Conservation (phyloP, 164 flowering plant species). For the Litsea cubeba region DNA sequence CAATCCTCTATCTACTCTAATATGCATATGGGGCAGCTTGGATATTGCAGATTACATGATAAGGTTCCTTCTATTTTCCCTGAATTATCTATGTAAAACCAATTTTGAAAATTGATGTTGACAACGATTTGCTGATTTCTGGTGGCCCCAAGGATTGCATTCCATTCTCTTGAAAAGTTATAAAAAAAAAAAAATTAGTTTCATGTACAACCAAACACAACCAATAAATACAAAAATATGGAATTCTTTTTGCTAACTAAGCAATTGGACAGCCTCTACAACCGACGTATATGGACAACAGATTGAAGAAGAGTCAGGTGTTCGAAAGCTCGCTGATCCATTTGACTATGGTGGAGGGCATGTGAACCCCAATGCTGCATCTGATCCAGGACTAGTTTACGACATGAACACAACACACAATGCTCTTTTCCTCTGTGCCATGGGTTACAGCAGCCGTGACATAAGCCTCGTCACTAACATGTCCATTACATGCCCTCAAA, state of each 20-base stretch:
- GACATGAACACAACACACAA: constrained; percentile 26
- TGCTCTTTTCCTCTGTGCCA: constrained; percentile 20
- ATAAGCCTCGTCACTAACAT: neutral
- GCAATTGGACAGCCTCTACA: constrained; percentile 14
- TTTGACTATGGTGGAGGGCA: constrained; percentile 43
- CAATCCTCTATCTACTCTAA: neutral
- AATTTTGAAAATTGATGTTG: no score
- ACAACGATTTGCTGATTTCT: no score
- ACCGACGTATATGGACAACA: constrained; percentile 7
- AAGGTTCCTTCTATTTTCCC: no score
- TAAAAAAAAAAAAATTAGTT: no score
- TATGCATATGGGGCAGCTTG: no score
- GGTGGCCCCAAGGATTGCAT: neutral
- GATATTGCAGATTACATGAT: no score
- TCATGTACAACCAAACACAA: neutral
- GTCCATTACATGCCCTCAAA: neutral
- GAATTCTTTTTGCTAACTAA: neutral
- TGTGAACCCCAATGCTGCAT: constrained; percentile 32
- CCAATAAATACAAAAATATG: neutral
- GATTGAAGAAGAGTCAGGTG: constrained; percentile 25
- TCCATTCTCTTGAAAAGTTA: neutral
- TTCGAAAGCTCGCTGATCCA: constrained; percentile 30
- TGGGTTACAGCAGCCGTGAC: neutral
- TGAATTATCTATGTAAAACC: no score
- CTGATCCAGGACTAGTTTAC: constrained; percentile 40